These are phyloP conservation scores for Zasmidium cellare DNA, from an alignment of 2,329 filamentous ascomycete genomes.

Conservation along the genomic window DNA sequence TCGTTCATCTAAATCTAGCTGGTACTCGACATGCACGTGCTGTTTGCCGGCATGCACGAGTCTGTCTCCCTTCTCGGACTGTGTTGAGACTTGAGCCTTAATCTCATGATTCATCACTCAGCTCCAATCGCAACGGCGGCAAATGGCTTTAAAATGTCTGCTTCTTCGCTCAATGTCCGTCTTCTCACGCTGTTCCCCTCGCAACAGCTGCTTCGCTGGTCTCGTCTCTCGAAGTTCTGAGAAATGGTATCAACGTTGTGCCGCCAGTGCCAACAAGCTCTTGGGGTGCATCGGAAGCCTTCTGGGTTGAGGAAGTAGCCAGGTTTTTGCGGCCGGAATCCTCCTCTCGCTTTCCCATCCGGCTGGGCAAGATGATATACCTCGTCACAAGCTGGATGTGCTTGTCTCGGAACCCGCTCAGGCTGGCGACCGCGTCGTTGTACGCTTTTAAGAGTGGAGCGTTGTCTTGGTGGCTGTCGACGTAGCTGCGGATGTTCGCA, in stretches of 20 bases:
- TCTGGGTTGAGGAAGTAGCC: slow-evolving; percentile 47
- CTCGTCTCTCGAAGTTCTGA: slow-evolving; percentile 54
- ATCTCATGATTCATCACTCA: no score
- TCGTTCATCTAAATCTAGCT: no score
- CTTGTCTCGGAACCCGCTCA: slow-evolving; percentile 51
- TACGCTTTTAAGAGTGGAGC: slow-evolving; percentile 43
- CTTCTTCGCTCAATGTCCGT: neutral
- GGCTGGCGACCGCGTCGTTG: slow-evolving; percentile 46
- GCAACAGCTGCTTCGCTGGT: slow-evolving; percentile 35
- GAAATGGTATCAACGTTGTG: slow-evolving; percentile 54
- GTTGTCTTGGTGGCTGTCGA: slow-evolving; percentile 37
- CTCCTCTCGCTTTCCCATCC: slow-evolving; percentile 23
- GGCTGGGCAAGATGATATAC: slow-evolving; percentile 51
- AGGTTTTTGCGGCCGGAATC: slow-evolving; percentile 40
- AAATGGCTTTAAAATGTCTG: no score
- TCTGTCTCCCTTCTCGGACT: no score
- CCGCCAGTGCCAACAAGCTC: slow-evolving; percentile 53
- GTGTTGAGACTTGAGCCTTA: no score
- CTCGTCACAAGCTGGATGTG: slow-evolving; percentile 56
- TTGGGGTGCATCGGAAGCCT: slow-evolving; percentile 34
- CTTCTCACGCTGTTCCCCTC: neutral
- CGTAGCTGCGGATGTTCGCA: slow-evolving; percentile 49
- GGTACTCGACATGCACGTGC: no score
- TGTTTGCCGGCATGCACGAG: no score
- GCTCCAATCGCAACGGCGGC: no score